Base-by-base conservation (phyloP, 164 flowering plant species). In the Sedum album region DNA sequence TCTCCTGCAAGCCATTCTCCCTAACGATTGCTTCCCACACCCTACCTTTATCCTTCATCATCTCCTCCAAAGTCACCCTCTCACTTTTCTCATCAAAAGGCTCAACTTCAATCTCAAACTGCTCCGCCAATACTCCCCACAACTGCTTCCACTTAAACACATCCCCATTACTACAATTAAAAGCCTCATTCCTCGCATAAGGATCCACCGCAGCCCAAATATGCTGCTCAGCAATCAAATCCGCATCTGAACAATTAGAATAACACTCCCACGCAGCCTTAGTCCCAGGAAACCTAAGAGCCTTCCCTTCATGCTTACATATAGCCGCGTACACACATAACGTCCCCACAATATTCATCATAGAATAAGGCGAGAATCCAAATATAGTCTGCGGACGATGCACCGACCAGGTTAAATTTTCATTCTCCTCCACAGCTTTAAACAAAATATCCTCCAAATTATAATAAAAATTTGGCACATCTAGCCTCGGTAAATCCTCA, bases 161-260 rank as follows among this genome's bases (percentile, higher is more conserved):
- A 66, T 88, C 97, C 9, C 92, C 97, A 39, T 90, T 90, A 76
- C 71, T 77, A 61, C 85, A 81, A 53, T 88, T 88, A 65, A 90
- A 90, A 2, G 94, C 94, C 67, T 90, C 92, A 57, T 87, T 86
- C 77, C 82, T 82, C 0, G 92, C 92, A 55, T 81, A 69, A 2
- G 86, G 87, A 65, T 88, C 92, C 35, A 88, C 96, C 6, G 91
- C 76, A 3, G 92, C 89, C 96, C 96, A 90, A 1, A 90, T 88
- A 33, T 88, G 89, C 31, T 90, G 97, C 81, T 90, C 97, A 0
- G 97, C 97, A 6, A 87, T 77, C 76, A 90, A 74, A 69, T 88
- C 94, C 0, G 92, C 97, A 65, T 90, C 97, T 2, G 92, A 83
- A 20, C 79, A 85, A 26, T 66, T 71, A 0, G 77, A 73, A 72